Evolutionary conservation across 208 protist genomes (phyloP).

Genomic region (Leishmania major): DNA sequence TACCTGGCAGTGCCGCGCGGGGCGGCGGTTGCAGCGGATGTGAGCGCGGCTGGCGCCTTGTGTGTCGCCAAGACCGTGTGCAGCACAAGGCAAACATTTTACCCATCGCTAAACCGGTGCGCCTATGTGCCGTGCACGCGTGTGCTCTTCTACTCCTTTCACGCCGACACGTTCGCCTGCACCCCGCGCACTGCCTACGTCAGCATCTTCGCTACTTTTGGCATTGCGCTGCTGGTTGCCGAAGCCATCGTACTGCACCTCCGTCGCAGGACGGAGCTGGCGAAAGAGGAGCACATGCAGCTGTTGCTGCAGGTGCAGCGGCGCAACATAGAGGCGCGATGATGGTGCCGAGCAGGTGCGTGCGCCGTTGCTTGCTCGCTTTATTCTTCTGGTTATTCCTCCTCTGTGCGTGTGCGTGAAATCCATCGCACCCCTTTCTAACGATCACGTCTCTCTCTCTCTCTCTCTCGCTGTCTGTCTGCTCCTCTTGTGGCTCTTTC

Average conservation of each 20-base stretch:
- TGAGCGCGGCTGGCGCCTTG: constrained; percentile 1
- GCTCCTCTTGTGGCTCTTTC: not conserved
- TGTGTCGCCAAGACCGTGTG: constrained; percentile 15
- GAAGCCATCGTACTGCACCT: constrained; percentile 51
- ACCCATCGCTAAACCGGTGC: constrained; percentile 56
- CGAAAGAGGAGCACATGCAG: constrained; percentile 36
- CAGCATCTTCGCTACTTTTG: constrained; percentile 29
- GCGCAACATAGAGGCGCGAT: constrained; percentile 24
- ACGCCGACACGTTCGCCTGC: constrained; percentile 51
- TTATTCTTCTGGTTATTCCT: not conserved
- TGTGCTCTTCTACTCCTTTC: constrained; percentile 44
- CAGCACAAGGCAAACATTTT: constrained; percentile 32
- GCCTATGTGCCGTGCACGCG: constrained; percentile 31
- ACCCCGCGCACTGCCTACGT: constrained; percentile 22
- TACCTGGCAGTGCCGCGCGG: constrained; percentile 28
- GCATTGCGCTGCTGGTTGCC: constrained; percentile 26
- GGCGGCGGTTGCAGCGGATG: not conserved
- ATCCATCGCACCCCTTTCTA: not conserved
- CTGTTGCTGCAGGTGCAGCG: constrained; percentile 40
- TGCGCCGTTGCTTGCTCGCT: not conserved
- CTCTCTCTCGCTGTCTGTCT: no score
- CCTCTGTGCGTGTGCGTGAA: not conserved
- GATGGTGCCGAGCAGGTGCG: not conserved
- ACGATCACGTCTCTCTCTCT: not conserved
- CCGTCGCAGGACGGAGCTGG: constrained; percentile 27